Evolutionary conservation across 2,329 filamentous ascomycete genomes (phyloP).

Genomic region (Penicillium sclerotigenum): DNA sequence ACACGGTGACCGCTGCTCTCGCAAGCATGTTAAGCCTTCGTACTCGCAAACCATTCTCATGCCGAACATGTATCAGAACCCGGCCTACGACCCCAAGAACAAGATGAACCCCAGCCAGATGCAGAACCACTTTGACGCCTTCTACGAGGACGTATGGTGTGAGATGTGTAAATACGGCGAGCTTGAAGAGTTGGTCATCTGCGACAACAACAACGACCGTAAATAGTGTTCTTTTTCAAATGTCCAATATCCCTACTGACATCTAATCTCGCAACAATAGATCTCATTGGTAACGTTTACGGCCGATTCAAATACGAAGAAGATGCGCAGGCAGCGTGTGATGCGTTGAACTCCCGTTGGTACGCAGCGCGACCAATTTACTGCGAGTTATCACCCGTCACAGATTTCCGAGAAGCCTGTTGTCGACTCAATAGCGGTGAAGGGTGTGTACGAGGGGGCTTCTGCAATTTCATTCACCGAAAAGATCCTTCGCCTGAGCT

Average conservation of each 20-base stretch:
- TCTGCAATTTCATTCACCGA: slow-evolving; percentile 99
- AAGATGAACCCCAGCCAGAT: slow-evolving; percentile 96
- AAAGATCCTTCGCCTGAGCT: slow-evolving; percentile 91
- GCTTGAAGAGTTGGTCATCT: slow-evolving; percentile 95
- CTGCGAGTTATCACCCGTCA: slow-evolving; percentile 94
- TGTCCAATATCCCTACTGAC: slow-evolving; percentile 14
- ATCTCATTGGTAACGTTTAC: slow-evolving; percentile 98
- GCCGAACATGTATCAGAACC: slow-evolving; percentile 98
- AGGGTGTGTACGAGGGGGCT: slow-evolving; percentile 90
- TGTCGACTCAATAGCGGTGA: slow-evolving; percentile 92
- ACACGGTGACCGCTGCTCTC: slow-evolving; percentile 95
- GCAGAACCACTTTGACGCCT: slow-evolving; percentile 99
- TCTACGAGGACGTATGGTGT: slow-evolving; percentile 99
- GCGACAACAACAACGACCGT: slow-evolving; percentile 99
- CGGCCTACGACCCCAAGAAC: slow-evolving; percentile 91
- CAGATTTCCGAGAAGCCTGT: slow-evolving; percentile 96
- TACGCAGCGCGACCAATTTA: slow-evolving; percentile 97
- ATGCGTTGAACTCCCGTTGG: slow-evolving; percentile 91
- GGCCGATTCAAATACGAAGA: slow-evolving; percentile 99
- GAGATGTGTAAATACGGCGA: slow-evolving; percentile 99
- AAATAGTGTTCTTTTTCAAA: slow-evolving; percentile 40
- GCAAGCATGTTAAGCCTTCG: slow-evolving; percentile 98
- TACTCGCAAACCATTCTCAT: slow-evolving; percentile 98
- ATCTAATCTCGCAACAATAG: slow-evolving; percentile 40
- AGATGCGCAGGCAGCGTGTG: slow-evolving; percentile 86